phyloP scores from a whole-genome alignment of 768 basidiomycete species.

The Floccularia luteovirens region DNA sequence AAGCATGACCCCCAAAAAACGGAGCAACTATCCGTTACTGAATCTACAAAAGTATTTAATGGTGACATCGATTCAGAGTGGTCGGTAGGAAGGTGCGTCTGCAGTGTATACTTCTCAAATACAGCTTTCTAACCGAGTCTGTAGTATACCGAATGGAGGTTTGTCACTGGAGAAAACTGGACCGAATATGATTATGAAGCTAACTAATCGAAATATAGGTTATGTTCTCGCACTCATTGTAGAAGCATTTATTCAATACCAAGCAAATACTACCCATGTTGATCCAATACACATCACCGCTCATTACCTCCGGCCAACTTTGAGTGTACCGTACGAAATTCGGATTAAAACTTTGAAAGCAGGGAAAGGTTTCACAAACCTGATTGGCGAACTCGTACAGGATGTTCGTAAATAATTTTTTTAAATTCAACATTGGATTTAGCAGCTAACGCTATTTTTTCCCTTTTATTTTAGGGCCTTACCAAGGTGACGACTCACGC shows the following conservation, averaged over 20 bases:
- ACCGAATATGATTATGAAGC: not conserved
- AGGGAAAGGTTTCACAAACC: conserved; percentile 47
- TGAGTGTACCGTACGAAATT: conserved; percentile 34
- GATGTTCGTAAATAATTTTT: conserved; percentile 23
- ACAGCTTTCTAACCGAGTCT: conserved; percentile 2
- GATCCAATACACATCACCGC: conserved; percentile 58
- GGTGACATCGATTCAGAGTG: conserved; percentile 40
- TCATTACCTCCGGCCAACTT: conserved; percentile 45
- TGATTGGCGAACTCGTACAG: conserved; percentile 55
- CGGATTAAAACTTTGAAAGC: conserved; percentile 37
- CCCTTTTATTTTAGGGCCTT: conserved; percentile 23
- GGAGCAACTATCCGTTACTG: conserved; percentile 3
- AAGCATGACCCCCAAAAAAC: conserved; percentile 9
- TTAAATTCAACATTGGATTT: not conserved
- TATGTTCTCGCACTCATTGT: conserved; percentile 50
- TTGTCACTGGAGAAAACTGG: conserved; percentile 2
- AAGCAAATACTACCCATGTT: conserved; percentile 35
- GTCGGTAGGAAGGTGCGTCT: conserved; percentile 35
- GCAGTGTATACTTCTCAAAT: not conserved
- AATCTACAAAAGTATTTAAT: conserved; percentile 15
- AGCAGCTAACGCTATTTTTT: not conserved
- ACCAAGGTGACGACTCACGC: conserved; percentile 45
- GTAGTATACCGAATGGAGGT: conserved; percentile 52
- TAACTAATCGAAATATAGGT: conserved; percentile 26
- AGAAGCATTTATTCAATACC: conserved; percentile 45